phyloP scores from a whole-genome alignment of 345 rosid genomes.

The Dovyalis caffra region DNA sequence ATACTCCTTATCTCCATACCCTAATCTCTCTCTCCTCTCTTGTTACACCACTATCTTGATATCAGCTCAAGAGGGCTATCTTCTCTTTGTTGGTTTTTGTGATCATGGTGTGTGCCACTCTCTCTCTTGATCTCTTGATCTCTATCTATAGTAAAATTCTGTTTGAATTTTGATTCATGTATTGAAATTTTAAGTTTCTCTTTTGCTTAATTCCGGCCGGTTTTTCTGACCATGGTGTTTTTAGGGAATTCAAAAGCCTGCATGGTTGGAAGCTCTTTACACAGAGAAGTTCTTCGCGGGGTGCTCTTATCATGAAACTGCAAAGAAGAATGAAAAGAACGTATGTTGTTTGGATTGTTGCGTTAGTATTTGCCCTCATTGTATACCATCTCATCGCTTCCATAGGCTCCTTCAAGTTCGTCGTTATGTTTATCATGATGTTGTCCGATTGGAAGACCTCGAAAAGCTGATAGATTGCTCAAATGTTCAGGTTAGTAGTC shows the following conservation, averaged over 20 bases:
- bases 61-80: conserved; percentile 12
- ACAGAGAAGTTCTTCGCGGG: conserved; percentile 71
- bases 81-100: conserved; percentile 19
- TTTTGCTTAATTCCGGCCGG: background rate
- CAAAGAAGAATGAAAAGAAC: conserved; percentile 93
- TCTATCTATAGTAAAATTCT: background rate
- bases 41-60: conserved; percentile 25
- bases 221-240: conserved; percentile 3
- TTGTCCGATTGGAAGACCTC: conserved; percentile 91
- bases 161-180: background rate
- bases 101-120: conserved; percentile 51
- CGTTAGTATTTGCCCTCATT: conserved; percentile 89
- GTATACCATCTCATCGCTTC: conserved; percentile 78
- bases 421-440: conserved; percentile 94
- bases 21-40: conserved; percentile 25
- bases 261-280: conserved; percentile 94
- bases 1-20: conserved; percentile 47
- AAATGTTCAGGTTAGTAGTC: conserved; percentile 65
- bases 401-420: conserved; percentile 94
- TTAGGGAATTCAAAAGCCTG: conserved; percentile 77
- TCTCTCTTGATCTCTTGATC: conserved; percentile 7
- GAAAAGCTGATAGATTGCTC: conserved; percentile 91
- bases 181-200: background rate
- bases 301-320: conserved; percentile 68
- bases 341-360: conserved; percentile 91